A percentile compares a stretch with the other conserved stretches of the same genome.
These are phyloP conservation scores for Hypoxylon fragiforme DNA, from an alignment of 495 filamentous ascomycete species.

Conservation along the genomic window DNA sequence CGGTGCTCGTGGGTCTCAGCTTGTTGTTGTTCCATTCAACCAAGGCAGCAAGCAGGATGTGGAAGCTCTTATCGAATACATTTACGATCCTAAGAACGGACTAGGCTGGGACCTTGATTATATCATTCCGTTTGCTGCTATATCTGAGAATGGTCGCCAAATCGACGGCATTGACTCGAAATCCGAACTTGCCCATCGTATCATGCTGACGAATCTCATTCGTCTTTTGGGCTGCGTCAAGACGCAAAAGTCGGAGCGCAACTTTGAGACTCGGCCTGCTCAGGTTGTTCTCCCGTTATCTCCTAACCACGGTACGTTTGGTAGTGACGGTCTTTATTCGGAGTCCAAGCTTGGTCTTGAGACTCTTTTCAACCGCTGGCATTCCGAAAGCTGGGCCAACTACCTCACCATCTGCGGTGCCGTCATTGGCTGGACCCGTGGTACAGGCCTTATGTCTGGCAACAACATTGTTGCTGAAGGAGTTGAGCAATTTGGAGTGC, in stretches of 20 bases:
- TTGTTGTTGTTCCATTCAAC: constrained; percentile 98
- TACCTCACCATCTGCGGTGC: constrained; percentile 99
- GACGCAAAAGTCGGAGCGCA: constrained; percentile 79
- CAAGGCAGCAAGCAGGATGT: constrained; percentile 98
- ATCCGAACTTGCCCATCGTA: constrained; percentile 96
- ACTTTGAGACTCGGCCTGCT: constrained; percentile 91
- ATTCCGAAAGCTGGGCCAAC: constrained; percentile 95
- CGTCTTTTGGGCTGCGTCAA: constrained; percentile 90
- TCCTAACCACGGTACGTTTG: constrained; percentile 97
- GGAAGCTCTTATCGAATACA: constrained; percentile 88
- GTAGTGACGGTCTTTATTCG: constrained; percentile 96
- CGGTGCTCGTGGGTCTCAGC: constrained; percentile 89
- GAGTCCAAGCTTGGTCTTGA: constrained; percentile 97
- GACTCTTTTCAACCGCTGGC: constrained; percentile 98
- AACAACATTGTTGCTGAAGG: constrained; percentile 98
- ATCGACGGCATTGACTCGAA: constrained; percentile 97
- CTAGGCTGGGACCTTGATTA: constrained; percentile 98
- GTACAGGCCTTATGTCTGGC: constrained; percentile 95
- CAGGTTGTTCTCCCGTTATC: constrained; percentile 96
- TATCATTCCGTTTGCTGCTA: constrained; percentile 95
- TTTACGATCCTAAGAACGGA: constrained; percentile 95
- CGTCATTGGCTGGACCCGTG: constrained; percentile 98
- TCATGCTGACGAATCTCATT: constrained; percentile 98
- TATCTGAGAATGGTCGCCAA: constrained; percentile 96
- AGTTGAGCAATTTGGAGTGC: constrained; percentile 92